Evolutionary conservation across 2,329 filamentous ascomycete species (phyloP), one percentile per base, ranked within the genome.

Genomic region (Grosmannia penicillata): DNA sequence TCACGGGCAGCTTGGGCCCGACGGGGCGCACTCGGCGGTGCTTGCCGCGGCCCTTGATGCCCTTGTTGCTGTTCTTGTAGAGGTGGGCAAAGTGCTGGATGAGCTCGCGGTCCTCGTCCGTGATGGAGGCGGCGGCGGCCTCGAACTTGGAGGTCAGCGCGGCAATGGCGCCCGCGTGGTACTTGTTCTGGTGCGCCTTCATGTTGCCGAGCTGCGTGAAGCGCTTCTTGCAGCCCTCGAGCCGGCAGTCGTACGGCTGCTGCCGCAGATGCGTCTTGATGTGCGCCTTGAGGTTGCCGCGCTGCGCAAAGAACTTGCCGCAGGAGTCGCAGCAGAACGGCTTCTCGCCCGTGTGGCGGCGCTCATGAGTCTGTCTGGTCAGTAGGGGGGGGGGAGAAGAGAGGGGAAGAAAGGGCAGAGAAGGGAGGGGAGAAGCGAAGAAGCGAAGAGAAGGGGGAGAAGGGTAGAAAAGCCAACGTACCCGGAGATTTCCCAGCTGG

Each of bases 61-160:
- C 91, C 58, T 94, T 94, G 70, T 96, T 96, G 61, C 82, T 87
- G 61, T 96, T 93, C 65, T 93, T 94, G 69, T 94, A 95, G n/a
- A 94, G 67, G 1, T 70, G 70, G 4, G 78, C 72, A 53, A 96
- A 91, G 60, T 94, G 93, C 48, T 25, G 73, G 65, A 82, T 85
- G 36, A 95, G 65, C 43, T 85, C 78, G 44, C 73, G 77, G 50
- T 95, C 84, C 17, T 39, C 39, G 13, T 23, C 25, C 4, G 44
- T 42, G 19, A 47, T 44, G 18, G 38, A 17, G 6, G 61, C 57
- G 27, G 77, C 68, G 0, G 70, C 63, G n/a, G 87, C 73, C 6
- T 66, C 61, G 27, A 94, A 91, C 53, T 78, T 80, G 31, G 63
- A 49, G 1, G 79, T 85, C 19, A 94, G 65, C 13, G 69, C 64